Evolutionary conservation across 129 eudicot species (phyloP).

Genomic region (Mikania micrantha): DNA sequence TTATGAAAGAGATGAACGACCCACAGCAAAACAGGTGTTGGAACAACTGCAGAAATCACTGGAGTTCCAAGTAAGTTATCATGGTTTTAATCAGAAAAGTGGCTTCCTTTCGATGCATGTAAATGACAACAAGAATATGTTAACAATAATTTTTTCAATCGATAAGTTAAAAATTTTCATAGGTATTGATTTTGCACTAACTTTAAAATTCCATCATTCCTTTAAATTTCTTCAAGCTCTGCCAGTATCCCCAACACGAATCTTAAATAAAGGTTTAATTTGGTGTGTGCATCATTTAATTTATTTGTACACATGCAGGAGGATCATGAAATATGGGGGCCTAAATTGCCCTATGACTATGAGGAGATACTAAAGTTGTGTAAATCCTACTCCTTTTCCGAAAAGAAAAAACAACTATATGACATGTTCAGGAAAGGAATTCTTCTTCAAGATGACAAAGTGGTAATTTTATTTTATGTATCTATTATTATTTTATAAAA

Average conservation of each 20-base stretch:
- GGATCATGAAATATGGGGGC: constrained; percentile 15
- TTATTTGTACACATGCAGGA: background rate
- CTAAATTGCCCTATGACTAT: background rate
- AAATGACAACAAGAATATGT: no score
- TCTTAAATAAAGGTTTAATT: no score
- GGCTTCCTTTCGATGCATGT: background rate
- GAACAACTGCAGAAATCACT: background rate
- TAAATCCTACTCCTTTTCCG: background rate
- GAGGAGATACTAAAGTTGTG: background rate
- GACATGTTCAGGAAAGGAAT: background rate
- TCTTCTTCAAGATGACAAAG: constrained; percentile 11
- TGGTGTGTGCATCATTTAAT: no score
- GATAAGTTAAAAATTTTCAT: no score
- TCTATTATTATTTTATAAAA: background rate
- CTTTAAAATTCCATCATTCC: no score
- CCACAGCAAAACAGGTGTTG: background rate
- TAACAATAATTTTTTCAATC: no score
- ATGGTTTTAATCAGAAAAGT: background rate
- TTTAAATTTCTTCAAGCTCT: no score
- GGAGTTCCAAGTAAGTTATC: background rate
- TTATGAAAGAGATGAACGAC: background rate
- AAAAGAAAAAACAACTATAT: constrained; percentile 1
- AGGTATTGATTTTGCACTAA: no score
- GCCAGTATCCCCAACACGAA: no score
- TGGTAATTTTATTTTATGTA: background rate